Base-by-base conservation (phyloP, 2,329 filamentous ascomycete genomes). In the Beauveria brongniartii region DNA sequence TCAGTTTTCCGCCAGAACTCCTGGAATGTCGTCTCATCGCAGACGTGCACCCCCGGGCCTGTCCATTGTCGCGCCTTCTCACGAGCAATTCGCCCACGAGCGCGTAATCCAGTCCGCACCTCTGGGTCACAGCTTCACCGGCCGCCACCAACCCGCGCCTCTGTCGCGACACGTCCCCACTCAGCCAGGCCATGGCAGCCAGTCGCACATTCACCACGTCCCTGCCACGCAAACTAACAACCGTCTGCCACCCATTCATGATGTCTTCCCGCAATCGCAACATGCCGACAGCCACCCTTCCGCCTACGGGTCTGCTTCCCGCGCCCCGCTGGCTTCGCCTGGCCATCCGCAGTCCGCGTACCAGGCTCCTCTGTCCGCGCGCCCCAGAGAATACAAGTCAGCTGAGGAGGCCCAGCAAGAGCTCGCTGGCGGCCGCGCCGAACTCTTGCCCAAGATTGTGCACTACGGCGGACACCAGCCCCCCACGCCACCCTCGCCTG, bases 61-160 rank as follows among this genome's bases (percentile, higher is more conserved):
- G 54, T 95, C 92, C 61, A 99, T 99, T 67, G 90, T 95, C n/a
- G 90, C 94, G 28, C 94, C 94, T 1, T 91, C 92, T 6, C 92
- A 95, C 65, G 87, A 94, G 67, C 89, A 92, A 64, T 97, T 97
- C 70, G 91, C 92, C 67, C 87, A 92, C 69, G 94, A 99, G 79
- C 84, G 94, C 67, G 92, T 97, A 41, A 95, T 99, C 63, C 94
- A 99, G 75, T 99, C 94, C 4, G 94, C 94, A 8, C 94, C 94
- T 18, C 82, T 99, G 26, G 88, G 95, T 68, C 93, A 97, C 72
- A 95, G 91, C 43, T 99, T 99, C 72, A 97, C 94, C 8, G 92
- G 93, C 63, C 86, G 94, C 63, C 87, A 95, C 71, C 86, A 92
- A 68, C 84, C 88, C 5, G 87, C 88, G 66, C 89, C 90, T 0